Base-by-base conservation (phyloP, 1,284 basidiomycete species). In the Hymenochaete sp. region DNA sequence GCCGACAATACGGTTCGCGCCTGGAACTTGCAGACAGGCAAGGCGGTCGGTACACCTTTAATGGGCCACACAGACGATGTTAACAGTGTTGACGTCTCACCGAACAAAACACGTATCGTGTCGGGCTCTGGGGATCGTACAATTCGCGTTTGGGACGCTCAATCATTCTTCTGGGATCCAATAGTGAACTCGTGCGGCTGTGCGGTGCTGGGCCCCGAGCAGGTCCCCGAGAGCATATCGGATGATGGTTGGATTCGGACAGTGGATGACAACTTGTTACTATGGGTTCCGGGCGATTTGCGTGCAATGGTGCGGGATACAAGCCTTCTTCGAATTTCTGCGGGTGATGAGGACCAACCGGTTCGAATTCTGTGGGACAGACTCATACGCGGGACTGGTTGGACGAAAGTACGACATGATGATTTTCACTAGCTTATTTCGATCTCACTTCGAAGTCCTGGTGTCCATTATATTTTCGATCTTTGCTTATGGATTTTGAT, bases 251-350 rank as follows among this genome's bases (percentile, higher is more conserved):
- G 42, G 42, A 31, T 35, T 21, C 14, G 28, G 4, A 29, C 27
- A 7, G 6, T 13, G n/a, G 14, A 22, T 27, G 28, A 29, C 10
- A 29, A 42, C 22, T 14, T 42, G 18, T 29, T 42, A 9, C 10
- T 28, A 22, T 42, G 41, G 41, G 18, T 42, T 11, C 41, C 41
- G n/a, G 10, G 19, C 8, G 41, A 42, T 21, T 18, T 42, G 26
- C 41, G 41, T 24, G 38, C 38, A 40, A 6, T 18, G 21, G 16
- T 11, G 2, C 19, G 4, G 25, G 13, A 10, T 18, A 11, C 38
- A 8, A 11, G 21, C 9, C n/a, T 40, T n/a, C 10, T 4, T 40
- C 16, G 10, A 9, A 31, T 31, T 31, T 31, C n/a, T n/a, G n/a
- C n/a, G n/a, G n/a, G n/a, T n/a, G n/a, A n/a, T n/a, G n/a, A n/a